phyloP scores from a whole-genome alignment of 1,284 basidiomycete species.

The Bondarzewia mesenterica region DNA sequence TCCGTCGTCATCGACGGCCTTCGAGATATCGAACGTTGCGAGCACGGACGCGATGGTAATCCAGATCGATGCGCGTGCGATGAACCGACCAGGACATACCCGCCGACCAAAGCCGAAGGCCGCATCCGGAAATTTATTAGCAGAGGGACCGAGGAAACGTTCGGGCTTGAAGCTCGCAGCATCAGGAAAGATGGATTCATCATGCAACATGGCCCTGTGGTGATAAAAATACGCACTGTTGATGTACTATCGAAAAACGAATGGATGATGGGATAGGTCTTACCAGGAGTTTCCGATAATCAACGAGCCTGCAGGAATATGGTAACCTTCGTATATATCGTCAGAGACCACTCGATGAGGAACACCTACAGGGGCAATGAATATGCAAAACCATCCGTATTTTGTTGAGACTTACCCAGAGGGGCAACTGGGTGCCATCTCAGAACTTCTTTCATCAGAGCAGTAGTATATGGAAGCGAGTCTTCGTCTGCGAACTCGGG shows the following conservation, averaged over 20 bases:
- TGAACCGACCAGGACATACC: slow-evolving; percentile 15
- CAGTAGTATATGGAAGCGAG: background rate
- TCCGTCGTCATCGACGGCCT: slow-evolving; percentile 18
- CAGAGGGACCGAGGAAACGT: slow-evolving; percentile 10
- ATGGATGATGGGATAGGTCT: background rate
- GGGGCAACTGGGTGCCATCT: background rate
- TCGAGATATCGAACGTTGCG: slow-evolving; percentile 21
- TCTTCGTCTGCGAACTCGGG: background rate
- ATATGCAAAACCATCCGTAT: no score
- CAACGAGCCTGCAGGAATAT: slow-evolving; percentile 11
- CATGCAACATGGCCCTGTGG: slow-evolving; percentile 12
- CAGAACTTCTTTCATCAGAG: background rate
- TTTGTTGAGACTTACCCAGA: background rate
- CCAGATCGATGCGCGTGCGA: slow-evolving; percentile 24
- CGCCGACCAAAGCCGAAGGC: slow-evolving; percentile 19
- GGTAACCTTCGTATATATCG: slow-evolving; percentile 13
- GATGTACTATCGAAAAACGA: no score
- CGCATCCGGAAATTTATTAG: slow-evolving; percentile 3
- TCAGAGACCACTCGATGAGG: slow-evolving; percentile 9
- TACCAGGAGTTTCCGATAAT: slow-evolving; percentile 11
- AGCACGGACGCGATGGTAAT: slow-evolving; percentile 20
- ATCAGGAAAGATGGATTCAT: slow-evolving; percentile 9
- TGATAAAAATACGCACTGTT: no score
- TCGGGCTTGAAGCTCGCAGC: slow-evolving; percentile 13
- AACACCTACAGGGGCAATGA: slow-evolving; percentile 5